Base-by-base conservation (phyloP, 1,139 yeast genomes). In the Candida pseudoviswanathii region DNA sequence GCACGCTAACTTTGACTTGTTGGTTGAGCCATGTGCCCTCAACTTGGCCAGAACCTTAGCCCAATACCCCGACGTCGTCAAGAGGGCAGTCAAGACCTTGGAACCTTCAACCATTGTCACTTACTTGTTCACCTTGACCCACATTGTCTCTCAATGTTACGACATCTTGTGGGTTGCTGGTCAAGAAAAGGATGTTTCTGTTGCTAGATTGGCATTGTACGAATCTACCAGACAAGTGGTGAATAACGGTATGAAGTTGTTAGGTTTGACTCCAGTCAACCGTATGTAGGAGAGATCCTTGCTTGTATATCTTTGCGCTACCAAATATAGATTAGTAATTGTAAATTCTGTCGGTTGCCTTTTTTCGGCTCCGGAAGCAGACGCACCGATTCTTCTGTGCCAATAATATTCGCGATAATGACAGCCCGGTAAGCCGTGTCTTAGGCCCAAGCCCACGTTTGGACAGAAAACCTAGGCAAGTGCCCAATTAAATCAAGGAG, bases 161-260 rank as follows among this genome's bases (percentile, higher is more conserved):
- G 97, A 92, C 66, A 86, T 89, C 50, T 79, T 95, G 68, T 91
- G 99, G 97, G 99, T 95, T 58, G 90, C 96, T 57, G 98, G 98
- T 55, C 99, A 95, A 75, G 89, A 87, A 59, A 82, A 82, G 65
- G 91, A 89, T 49, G 77, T 94, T 65, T 96, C 98, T 48, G 71
- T 81, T 52, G 97, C 99, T 39, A 89, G 99, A 75, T 78, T 94
- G 71, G 97, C 98, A 3, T 81, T 95, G 61, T 95, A 92, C 71
- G 80, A 87, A 54, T 79, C 97, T 57, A 97, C 97, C 48, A 86
- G 94, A 75, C 96, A 88, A 73, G 96, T 90, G 25, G 78, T 95
- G 61, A 78, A 79, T 74, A 92, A 92, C 65, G 99, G 98, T 78
- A 87, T 95, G 95, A 77, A 77, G 44, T 77, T 95, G 65, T 78